Base-by-base conservation (phyloP, 352 stramenopile species). In the Globisporangium nodosum region DNA sequence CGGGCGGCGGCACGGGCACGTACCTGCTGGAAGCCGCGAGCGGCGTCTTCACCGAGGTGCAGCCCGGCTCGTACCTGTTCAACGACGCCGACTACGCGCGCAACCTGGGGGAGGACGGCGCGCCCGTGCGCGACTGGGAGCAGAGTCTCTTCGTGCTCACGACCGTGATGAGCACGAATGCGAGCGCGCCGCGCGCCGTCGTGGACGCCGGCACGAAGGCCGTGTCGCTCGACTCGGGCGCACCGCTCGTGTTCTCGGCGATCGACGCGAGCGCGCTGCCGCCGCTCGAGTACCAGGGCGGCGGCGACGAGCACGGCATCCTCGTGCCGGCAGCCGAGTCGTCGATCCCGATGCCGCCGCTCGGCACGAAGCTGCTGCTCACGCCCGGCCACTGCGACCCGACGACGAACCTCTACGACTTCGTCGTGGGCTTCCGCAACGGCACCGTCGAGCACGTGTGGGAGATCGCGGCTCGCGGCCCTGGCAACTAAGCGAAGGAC, bases 341-440 rank as follows among this genome's bases (percentile, higher is more conserved):
- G 37, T 0, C 65, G 11, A 64, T 73, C 40, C 51, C 66, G n/a
- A 76, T 87, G 59, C 79, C 81, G 2, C 21, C 60, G 57, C 56
- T 90, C 12, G 81, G 79, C 16, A 63, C 68, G 43, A 79, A 86
- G 58, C 57, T 90, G 55, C 52, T 87, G 49, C 75, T 92, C 21
- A 73, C 72, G 30, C 82, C 82, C 0, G 76, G 78, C 1, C 83
- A 92, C 52, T 87, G 77, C 40, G 83, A 92, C 46, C 83, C 83
- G n/a, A 90, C 78, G 18, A 72, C 72, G 16, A 92, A 92, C 58
- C 66, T 90, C 53, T 88, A 92, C 64, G 82, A 92, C 63, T 81
- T 83, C 57, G 51, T 88, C 18, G 70, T 91, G 12, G 76, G 74
- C 30, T 87, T 75, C 54, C 79, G 79, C 31, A 71, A 71, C 24